Evolutionary conservation across 805 yeast species (phyloP).

Genomic region (Nakazawaea ambrosiae): DNA sequence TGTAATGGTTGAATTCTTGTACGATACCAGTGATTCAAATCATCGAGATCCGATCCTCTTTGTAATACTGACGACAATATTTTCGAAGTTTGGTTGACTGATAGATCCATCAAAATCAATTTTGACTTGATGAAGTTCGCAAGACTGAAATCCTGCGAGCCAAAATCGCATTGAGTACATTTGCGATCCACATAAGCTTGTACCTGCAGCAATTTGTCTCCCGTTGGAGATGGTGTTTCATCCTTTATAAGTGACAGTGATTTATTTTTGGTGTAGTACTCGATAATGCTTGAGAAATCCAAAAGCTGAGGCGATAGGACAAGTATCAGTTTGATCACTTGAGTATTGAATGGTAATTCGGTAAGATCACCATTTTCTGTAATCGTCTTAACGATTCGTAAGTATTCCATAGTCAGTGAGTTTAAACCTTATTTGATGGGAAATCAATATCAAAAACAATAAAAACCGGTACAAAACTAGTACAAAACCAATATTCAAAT

Average conservation of each 20-base stretch:
- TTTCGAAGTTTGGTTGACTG: neutral
- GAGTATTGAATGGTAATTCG: neutral
- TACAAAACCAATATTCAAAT: no score
- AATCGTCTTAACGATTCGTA: neutral
- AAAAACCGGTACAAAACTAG: no score
- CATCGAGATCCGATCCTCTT: neutral
- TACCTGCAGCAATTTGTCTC: no score
- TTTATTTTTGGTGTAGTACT: slow-evolving; percentile 1
- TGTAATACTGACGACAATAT: neutral
- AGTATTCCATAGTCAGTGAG: neutral
- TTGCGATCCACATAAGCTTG: neutral
- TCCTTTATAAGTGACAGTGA: no score
- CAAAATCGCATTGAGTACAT: neutral
- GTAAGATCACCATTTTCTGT: neutral
- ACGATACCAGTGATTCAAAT: neutral
- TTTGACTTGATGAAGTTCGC: neutral
- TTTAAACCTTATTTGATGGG: no score
- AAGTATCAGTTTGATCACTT: slow-evolving; percentile 1
- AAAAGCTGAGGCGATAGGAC: slow-evolving; percentile 2
- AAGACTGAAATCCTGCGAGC: neutral
- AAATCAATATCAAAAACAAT: no score
- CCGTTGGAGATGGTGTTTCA: no score
- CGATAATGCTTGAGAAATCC: neutral
- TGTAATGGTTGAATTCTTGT: slow-evolving; percentile 1
- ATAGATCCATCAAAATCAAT: neutral